Evolutionary conservation across 2,329 filamentous ascomycete species (phyloP), one percentile per base, ranked within the genome.

Genomic region (Anthostomella pinea): DNA sequence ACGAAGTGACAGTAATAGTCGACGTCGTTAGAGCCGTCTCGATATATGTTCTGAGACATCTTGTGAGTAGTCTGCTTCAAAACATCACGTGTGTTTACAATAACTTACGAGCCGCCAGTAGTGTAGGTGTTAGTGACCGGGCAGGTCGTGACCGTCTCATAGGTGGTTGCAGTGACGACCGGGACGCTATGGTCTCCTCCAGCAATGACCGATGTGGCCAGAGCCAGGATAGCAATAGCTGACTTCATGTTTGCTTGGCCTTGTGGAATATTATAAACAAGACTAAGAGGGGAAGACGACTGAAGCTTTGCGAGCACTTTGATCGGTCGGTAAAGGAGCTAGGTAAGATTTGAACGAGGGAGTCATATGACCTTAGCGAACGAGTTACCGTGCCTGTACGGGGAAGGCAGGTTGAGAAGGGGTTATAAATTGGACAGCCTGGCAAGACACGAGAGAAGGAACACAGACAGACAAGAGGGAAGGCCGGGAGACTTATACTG

Each of bases 81-180:
- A n/a, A 6, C 17, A 15, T 15, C 29, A 16, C 32, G 11, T 24
- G 4, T 24, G 16, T 27, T 6, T 8, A 24, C 3, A 11, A 14
- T 6, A 29, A 61, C 65, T 65, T 54, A 68, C 65, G 59, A 60
- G 56, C 65, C 66, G 23, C 55, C 49, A 10, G 53, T 43, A 11
- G 65, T 67, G 38, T 63, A 51, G 9, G 69, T 72, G 21, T 60
- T 57, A 8, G 67, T 70, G 41, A 68, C 58, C 8, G 70, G 69
- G 52, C 70, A 73, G 32, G 67, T 58, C 4, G 67, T 70, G 9
- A 65, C 61, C 15, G 64, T 69, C 30, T 60, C 64, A 40, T 68
- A 69, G 35, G 58, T 68, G 3, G 53, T 57, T 11, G 39, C 41
- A 8, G 53, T 56, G 27, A 45, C 38, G n/a, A 26, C 21, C 6